Evolutionary conservation across 73 alveolate genomes (phyloP).

Genomic region (Symbiodinium natans): DNA sequence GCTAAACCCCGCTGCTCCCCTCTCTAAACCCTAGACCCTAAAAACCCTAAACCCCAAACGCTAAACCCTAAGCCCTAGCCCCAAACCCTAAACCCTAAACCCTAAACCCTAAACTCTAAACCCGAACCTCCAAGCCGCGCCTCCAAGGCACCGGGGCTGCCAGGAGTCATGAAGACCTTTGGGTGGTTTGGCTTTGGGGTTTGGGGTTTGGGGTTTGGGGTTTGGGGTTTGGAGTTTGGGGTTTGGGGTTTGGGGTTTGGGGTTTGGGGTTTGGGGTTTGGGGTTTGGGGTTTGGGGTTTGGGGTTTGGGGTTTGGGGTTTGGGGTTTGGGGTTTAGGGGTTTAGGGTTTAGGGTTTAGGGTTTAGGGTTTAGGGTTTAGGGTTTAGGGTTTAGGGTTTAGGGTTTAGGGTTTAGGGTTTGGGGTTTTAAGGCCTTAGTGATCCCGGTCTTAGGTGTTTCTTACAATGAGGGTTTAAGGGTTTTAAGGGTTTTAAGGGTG

Average conservation of each 20-base stretch:
- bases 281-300: background rate
- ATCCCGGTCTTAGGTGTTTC: no score
- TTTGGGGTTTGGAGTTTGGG: background rate
- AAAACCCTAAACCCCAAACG: no score
- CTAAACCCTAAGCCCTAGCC: no score
- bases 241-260: background rate
- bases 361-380: background rate
- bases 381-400: background rate
- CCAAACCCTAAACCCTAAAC: background rate
- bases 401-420: background rate
- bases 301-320: background rate
- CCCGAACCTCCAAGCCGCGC: background rate
- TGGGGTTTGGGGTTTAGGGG: background rate
- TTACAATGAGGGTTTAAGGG: no score
- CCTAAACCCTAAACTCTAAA: background rate
- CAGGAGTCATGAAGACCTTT: background rate
- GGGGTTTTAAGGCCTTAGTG: no score
- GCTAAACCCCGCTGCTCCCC: no score
- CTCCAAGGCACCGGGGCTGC: background rate
- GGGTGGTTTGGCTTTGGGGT: background rate
- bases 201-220: background rate
- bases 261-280: background rate
- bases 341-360: background rate
- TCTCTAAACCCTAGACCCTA: no score
- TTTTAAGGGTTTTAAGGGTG: no score